Evolutionary conservation across 208 protist genomes (phyloP).

Genomic region (Phytomonas francai): DNA sequence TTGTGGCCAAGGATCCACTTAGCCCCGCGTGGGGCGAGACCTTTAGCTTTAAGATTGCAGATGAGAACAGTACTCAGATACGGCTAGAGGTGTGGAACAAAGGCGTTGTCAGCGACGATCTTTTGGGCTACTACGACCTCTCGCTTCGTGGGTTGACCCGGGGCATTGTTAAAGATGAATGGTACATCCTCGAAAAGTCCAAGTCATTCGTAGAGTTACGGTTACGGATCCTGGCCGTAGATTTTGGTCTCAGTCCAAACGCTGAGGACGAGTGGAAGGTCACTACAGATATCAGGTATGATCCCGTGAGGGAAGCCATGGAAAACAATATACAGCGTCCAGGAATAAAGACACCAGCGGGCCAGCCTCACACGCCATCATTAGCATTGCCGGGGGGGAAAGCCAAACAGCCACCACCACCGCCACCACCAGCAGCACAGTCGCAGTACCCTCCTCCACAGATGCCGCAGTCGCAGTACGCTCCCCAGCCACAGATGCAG

Average conservation of each 20-base stretch:
- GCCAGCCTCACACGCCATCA: not conserved
- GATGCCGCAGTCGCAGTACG: conserved; percentile 12
- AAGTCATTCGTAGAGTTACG: conserved; percentile 28
- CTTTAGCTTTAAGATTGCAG: conserved; percentile 59
- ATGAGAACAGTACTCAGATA: conserved; percentile 41
- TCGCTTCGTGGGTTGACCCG: conserved; percentile 34
- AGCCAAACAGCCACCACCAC: conserved; percentile 6
- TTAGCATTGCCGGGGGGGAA: conserved; percentile 1
- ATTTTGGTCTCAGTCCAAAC: conserved; percentile 45
- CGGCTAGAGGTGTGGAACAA: conserved; percentile 64
- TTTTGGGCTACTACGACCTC: conserved; percentile 57
- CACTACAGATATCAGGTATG: conserved; percentile 40
- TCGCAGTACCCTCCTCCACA: conserved; percentile 10
- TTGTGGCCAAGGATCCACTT: conserved; percentile 36
- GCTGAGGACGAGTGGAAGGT: conserved; percentile 47
- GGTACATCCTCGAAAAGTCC: conserved; percentile 46
- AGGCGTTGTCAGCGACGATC: conserved; percentile 39
- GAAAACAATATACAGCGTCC: conserved; percentile 33
- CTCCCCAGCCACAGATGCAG: conserved; percentile 12
- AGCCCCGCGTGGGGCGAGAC: conserved; percentile 63
- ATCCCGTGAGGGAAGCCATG: conserved; percentile 36
- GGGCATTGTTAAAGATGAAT: conserved; percentile 58
- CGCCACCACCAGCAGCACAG: conserved; percentile 8
- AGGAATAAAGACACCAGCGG: conserved; percentile 16
- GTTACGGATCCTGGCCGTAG: conserved; percentile 52